Conservation (phyloP, 1,284 basidiomycete species). For the Phylloporus gajari region DNA sequence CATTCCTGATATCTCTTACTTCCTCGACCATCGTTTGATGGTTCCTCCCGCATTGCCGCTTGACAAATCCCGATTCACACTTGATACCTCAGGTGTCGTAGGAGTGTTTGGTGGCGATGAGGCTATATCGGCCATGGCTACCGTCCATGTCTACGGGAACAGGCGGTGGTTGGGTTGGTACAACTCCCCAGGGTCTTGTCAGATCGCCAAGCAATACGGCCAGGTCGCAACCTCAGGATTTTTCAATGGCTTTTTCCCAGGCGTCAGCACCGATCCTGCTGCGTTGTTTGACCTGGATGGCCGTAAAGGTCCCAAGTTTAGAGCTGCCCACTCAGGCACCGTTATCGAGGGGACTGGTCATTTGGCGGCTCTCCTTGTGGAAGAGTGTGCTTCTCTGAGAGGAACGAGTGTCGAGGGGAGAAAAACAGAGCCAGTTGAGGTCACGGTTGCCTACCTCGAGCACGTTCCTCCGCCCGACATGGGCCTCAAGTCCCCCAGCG, state of each 20-base stretch:
- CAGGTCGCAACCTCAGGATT: slow-evolving; percentile 39
- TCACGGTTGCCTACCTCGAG: slow-evolving; percentile 38
- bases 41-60: slow-evolving; percentile 27
- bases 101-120: slow-evolving; percentile 44
- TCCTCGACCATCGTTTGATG: slow-evolving; percentile 21
- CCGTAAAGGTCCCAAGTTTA: slow-evolving; percentile 40
- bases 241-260: slow-evolving; percentile 44
- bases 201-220: slow-evolving; percentile 42
- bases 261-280: slow-evolving; percentile 39
- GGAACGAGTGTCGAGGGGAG: slow-evolving; percentile 34
- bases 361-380: slow-evolving; percentile 5
- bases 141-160: slow-evolving; percentile 39
- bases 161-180: slow-evolving; percentile 47
- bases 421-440: slow-evolving; percentile 31
- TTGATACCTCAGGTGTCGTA: slow-evolving; percentile 34
- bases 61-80: slow-evolving; percentile 28
- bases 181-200: slow-evolving; percentile 46
- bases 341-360: slow-evolving; percentile 40
- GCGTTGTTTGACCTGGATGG: slow-evolving; percentile 42
- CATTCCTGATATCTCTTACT: too few species aligned
- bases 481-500: slow-evolving; percentile 28
- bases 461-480: slow-evolving; percentile 24
- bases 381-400: slow-evolving; percentile 15
- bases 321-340: slow-evolving; percentile 40
- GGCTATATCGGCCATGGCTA: slow-evolving; percentile 43